phyloP scores from a whole-genome alignment of 176 grass and related monocot genomes.

The Bromus sterilis region DNA sequence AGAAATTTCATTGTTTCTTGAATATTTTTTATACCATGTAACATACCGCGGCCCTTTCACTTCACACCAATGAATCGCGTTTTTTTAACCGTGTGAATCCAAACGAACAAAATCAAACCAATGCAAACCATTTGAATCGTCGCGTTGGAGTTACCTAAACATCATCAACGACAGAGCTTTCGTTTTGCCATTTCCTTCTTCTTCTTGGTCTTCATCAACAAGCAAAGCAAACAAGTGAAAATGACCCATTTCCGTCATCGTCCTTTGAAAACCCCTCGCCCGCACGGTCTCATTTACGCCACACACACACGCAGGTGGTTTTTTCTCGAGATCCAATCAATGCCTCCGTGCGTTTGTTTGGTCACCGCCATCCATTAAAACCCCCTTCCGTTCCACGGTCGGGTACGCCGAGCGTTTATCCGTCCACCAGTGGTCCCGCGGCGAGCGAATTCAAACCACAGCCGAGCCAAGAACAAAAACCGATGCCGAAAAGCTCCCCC shows the following conservation, averaged over 20 bases:
- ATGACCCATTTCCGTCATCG: not conserved
- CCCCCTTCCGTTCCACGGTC: not conserved
- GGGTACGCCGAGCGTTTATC: conserved; percentile 2
- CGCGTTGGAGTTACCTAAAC: too few species aligned
- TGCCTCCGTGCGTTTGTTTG: not conserved
- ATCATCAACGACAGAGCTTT: too few species aligned
- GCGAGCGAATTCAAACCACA: conserved; percentile 27
- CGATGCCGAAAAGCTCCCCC: conserved; percentile 22
- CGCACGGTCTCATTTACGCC: not conserved
- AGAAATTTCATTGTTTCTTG: too few species aligned
- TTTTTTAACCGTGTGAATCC: too few species aligned
- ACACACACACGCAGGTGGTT: not conserved
- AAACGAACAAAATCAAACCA: too few species aligned
- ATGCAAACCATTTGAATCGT: too few species aligned
- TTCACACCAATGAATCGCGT: too few species aligned
- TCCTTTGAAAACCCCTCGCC: not conserved
- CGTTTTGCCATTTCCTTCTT: too few species aligned
- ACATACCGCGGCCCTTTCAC: too few species aligned
- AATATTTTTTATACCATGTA: too few species aligned
- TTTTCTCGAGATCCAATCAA: not conserved
- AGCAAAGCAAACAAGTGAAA: not conserved
- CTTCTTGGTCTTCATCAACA: not conserved
- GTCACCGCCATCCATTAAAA: not conserved
- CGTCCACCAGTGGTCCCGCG: not conserved
- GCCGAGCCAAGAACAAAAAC: conserved; percentile 17